Conservation (phyloP, 495 filamentous ascomycete genomes). For the Penicillium angulare region DNA sequence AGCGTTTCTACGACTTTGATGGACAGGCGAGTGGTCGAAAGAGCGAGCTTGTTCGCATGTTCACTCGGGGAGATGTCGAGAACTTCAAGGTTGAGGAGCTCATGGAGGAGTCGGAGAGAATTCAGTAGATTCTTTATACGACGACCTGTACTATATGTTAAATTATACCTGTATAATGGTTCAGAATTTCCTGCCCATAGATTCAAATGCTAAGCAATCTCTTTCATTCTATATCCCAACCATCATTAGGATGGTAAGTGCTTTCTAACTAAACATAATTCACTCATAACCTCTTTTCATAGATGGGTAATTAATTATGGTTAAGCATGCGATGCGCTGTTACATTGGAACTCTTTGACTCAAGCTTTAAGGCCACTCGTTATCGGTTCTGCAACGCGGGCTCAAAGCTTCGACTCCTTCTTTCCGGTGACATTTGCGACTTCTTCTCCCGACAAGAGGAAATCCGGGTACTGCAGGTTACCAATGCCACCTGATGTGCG, state of each 20-base stretch:
- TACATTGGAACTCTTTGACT: neutral
- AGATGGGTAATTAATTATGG: too few species aligned
- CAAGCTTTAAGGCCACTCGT: too few species aligned
- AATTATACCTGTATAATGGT: too few species aligned
- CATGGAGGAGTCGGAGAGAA: slow-evolving; percentile 79
- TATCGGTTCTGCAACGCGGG: neutral
- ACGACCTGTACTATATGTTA: neutral
- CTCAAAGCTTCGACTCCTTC: slow-evolving; percentile 63
- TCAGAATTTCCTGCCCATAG: too few species aligned
- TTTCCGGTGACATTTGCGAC: slow-evolving; percentile 59
- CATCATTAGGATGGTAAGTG: too few species aligned
- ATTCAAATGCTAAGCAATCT: too few species aligned
- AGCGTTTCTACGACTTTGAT: slow-evolving; percentile 83
- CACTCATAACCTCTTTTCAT: too few species aligned
- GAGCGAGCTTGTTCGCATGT: slow-evolving; percentile 73
- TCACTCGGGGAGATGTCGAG: slow-evolving; percentile 67
- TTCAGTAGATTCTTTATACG: slow-evolving; percentile 24
- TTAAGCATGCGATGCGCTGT: too few species aligned
- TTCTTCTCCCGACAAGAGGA: slow-evolving; percentile 53
- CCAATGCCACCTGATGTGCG: slow-evolving; percentile 45
- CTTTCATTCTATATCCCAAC: too few species aligned
- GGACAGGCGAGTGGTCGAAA: slow-evolving; percentile 52
- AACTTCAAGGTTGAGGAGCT: slow-evolving; percentile 80
- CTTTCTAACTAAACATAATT: too few species aligned
- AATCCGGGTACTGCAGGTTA: slow-evolving; percentile 57